Conservation (phyloP, 192 early-diverging fungal genomes). For the Backusella macrospora region DNA sequence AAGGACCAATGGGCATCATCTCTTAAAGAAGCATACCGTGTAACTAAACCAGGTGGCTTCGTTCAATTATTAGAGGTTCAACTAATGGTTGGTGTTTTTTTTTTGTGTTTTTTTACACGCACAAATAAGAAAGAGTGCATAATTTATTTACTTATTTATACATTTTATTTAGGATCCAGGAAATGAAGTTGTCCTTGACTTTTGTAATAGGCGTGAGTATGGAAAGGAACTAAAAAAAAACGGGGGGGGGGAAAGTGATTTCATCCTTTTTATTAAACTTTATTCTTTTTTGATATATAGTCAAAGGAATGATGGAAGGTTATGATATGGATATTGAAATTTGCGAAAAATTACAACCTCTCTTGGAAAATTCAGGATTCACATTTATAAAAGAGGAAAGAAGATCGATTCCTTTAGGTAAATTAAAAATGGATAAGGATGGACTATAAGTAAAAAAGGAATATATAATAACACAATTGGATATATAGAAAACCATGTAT, state of each 20-base stretch:
- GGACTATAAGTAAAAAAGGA: neutral
- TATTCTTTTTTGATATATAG: conserved; percentile 10
- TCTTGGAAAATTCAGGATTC: conserved; percentile 4
- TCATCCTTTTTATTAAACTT: neutral
- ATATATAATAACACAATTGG: neutral
- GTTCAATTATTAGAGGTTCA: conserved; percentile 37
- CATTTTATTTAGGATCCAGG: conserved; percentile 10
- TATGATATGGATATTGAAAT: conserved; percentile 2
- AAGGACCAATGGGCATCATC: conserved; percentile 18
- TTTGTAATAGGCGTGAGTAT: conserved; percentile 11
- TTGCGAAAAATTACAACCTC: neutral
- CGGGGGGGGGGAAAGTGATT: too few relatives aligned
- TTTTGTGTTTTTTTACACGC: neutral
- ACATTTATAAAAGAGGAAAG: neutral
- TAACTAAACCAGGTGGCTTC: conserved; percentile 32
- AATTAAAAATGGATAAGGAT: neutral
- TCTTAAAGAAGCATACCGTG: conserved; percentile 30
- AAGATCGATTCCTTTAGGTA: neutral
- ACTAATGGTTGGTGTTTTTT: conserved; percentile 28
- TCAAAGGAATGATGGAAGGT: neutral
- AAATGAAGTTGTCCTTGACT: conserved; percentile 14
- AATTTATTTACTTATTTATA: neutral
- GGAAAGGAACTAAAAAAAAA: neutral
- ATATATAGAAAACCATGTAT: neutral
- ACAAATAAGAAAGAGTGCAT: neutral